Evolutionary conservation across 2,329 filamentous ascomycete species (phyloP).

Genomic region (Shiraia bambusicola): DNA sequence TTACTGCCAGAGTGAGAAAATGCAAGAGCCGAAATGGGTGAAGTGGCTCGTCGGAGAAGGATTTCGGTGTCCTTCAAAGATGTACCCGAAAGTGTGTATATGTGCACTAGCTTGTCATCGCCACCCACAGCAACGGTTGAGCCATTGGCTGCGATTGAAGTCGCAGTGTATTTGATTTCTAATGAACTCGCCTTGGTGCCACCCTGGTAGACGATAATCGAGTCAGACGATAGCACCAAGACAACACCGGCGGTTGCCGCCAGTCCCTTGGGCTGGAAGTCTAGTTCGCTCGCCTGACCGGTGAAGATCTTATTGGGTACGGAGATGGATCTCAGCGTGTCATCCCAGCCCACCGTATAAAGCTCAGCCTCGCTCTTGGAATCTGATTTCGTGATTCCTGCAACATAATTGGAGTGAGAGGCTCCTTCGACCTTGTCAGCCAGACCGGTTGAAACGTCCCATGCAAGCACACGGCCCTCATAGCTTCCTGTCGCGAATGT

Average conservation of each 20-base stretch:
- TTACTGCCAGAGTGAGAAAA: slow-evolving; percentile 78
- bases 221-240: slow-evolving; percentile 56
- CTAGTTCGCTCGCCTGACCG: slow-evolving; percentile 66
- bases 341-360: slow-evolving; percentile 94
- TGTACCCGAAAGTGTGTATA: slow-evolving; percentile 66
- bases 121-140: slow-evolving; percentile 73
- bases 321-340: slow-evolving; percentile 79
- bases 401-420: slow-evolving; percentile 81
- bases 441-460: slow-evolving; percentile 72
- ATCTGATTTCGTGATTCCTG: slow-evolving; percentile 63
- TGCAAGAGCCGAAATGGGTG: slow-evolving; percentile 74
- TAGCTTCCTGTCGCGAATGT: slow-evolving; percentile 89
- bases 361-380: slow-evolving; percentile 51
- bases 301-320: slow-evolving; percentile 73
- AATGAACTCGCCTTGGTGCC: slow-evolving; percentile 61
- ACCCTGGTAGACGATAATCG: slow-evolving; percentile 62
- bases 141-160: slow-evolving; percentile 69
- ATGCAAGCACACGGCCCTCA: slow-evolving; percentile 82
- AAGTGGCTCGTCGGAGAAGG: slow-evolving; percentile 67
- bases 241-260: slow-evolving; percentile 56
- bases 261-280: slow-evolving; percentile 78
- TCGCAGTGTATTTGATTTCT: slow-evolving; percentile 65
- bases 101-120: slow-evolving; percentile 70
- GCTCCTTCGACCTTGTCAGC: slow-evolving; percentile 76
- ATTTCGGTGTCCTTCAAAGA: slow-evolving; percentile 56